Evolutionary conservation across 2,329 filamentous ascomycete genomes (phyloP).

Genomic region (Chaetomiaceae sp.): DNA sequence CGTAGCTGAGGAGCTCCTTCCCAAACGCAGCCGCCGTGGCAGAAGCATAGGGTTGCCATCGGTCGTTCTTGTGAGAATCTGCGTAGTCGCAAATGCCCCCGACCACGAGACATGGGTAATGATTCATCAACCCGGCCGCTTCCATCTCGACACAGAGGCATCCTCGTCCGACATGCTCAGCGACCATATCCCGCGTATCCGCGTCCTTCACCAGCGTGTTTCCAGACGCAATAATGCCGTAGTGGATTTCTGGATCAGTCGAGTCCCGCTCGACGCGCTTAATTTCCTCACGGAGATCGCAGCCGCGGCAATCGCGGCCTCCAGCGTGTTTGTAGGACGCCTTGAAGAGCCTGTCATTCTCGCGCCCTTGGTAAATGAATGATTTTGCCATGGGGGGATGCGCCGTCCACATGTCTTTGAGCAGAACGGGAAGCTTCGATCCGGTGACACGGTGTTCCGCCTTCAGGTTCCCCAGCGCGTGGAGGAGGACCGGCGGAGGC

Average conservation of each 20-base stretch:
- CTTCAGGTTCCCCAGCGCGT: too few relatives aligned
- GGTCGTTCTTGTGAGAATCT: background rate
- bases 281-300: background rate
- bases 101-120: background rate
- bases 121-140: too few relatives aligned
- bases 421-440: too few relatives aligned
- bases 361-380: background rate
- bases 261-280: background rate
- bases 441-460: too few relatives aligned
- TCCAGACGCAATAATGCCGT: too few relatives aligned
- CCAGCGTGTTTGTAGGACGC: background rate
- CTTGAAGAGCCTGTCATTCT: too few relatives aligned
- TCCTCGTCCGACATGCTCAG: background rate
- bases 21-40: slow-evolving; percentile 7
- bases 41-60: background rate
- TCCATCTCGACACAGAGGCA: background rate
- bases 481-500: background rate
- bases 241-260: too few relatives aligned
- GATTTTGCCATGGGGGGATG: slow-evolving; percentile 9
- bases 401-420: too few relatives aligned
- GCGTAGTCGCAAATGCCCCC: background rate
- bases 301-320: background rate
- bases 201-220: background rate
- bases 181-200: background rate
- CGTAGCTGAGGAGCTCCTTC: slow-evolving; percentile 7